Percentiles rank a stretch among this genome's conserved stretches.
phyloP scores from a whole-genome alignment of 164 flowering plant species.

The Piper longum region DNA sequence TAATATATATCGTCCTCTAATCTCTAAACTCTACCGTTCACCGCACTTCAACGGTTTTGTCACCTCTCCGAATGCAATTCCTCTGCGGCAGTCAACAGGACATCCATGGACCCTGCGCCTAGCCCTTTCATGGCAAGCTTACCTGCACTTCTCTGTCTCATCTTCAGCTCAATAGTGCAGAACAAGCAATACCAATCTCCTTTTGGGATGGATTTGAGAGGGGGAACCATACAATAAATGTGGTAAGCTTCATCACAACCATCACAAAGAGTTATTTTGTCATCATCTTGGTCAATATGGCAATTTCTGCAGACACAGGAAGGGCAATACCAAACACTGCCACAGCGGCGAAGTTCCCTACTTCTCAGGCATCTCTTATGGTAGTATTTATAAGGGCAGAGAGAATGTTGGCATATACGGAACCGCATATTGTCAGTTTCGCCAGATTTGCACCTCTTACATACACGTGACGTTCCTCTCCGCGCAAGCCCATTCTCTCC shows the following conservation, averaged over 20 bases:
- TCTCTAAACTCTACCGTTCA: background rate
- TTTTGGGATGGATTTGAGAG: conserved; percentile 35
- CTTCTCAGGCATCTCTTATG: conserved; percentile 53
- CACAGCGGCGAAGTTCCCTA: conserved; percentile 25
- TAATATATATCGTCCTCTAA: no score
- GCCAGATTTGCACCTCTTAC: conserved; percentile 41
- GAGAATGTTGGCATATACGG: conserved; percentile 35
- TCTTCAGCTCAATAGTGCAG: conserved; percentile 34
- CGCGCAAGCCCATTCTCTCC: conserved; percentile 5
- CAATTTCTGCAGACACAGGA: conserved; percentile 81
- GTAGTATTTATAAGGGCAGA: conserved; percentile 43
- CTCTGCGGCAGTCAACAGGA: conserved; percentile 63
- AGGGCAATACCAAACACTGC: conserved; percentile 72
- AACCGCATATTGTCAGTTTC: conserved; percentile 20
- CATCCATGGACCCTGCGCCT: conserved; percentile 31
- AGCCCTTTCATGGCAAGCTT: background rate
- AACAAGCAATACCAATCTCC: conserved; percentile 73
- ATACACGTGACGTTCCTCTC: conserved; percentile 8
- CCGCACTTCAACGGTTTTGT: background rate
- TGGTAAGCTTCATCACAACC: conserved; percentile 88
- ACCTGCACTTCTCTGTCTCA: conserved; percentile 5
- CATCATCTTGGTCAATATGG: conserved; percentile 62
- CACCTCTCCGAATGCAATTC: conserved; percentile 37
- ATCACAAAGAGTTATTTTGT: conserved; percentile 65
- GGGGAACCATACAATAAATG: conserved; percentile 66